Conservation (phyloP, 495 filamentous ascomycete species). For the Poronia punctata region DNA sequence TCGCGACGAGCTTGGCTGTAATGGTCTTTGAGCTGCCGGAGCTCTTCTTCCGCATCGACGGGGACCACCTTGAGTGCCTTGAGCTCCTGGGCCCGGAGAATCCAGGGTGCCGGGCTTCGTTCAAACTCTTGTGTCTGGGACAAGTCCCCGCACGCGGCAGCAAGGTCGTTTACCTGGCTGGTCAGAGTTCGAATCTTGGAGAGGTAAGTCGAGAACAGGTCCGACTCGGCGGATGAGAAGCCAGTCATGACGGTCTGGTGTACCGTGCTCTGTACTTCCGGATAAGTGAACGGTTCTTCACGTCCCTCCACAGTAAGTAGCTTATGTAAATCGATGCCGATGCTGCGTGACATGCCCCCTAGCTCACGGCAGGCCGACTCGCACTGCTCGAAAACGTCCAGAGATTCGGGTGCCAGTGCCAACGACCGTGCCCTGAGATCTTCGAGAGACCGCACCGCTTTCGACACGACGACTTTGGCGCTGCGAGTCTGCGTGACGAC, state of each 20-base stretch:
- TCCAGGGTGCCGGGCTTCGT: conserved; percentile 65
- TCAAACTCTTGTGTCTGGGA: conserved; percentile 82
- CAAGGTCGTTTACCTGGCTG: conserved; percentile 62
- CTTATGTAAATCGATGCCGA: conserved; percentile 58
- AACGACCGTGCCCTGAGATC: conserved; percentile 73
- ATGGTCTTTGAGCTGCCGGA: conserved; percentile 67
- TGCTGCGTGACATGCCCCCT: conserved; percentile 56
- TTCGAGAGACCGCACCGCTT: conserved; percentile 68
- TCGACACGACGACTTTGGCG: conserved; percentile 75
- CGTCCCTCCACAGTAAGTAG: conserved; percentile 69
- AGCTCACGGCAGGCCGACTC: conserved; percentile 59
- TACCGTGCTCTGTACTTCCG: conserved; percentile 57
- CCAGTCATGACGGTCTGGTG: conserved; percentile 45
- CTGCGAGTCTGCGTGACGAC: conserved; percentile 71
- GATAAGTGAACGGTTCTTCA: conserved; percentile 56
- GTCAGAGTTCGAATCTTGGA: conserved; percentile 60
- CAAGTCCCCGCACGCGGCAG: conserved; percentile 64
- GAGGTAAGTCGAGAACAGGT: conserved; percentile 60
- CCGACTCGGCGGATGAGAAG: conserved; percentile 47
- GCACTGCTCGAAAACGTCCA: conserved; percentile 44
- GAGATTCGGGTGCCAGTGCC: conserved; percentile 56
- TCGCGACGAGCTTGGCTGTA: conserved; percentile 56
- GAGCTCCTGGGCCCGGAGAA: conserved; percentile 70
- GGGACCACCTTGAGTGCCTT: conserved; percentile 70
- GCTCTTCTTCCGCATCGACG: conserved; percentile 72